Percentiles rank a stretch among this genome's conserved stretches.
phyloP scores from a whole-genome alignment of 1,139 yeast species.

The Yamadazyma membranifaciens region DNA sequence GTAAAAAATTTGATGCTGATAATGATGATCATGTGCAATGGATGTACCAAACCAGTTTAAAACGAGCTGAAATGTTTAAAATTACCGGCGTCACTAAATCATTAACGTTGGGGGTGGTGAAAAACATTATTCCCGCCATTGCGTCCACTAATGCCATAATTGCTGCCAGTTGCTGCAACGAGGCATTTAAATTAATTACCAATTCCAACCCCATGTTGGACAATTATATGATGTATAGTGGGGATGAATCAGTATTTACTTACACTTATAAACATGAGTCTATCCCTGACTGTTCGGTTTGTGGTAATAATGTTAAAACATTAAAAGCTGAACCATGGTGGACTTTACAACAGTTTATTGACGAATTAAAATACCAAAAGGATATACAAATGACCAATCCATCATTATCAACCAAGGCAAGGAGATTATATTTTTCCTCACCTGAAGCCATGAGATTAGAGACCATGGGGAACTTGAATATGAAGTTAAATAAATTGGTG shows the following conservation, averaged over 20 bases:
- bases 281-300: slow-evolving; percentile 67
- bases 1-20: slow-evolving; percentile 61
- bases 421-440: slow-evolving; percentile 47
- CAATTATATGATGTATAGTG: slow-evolving; percentile 87
- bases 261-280: slow-evolving; percentile 66
- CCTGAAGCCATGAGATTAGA: slow-evolving; percentile 51
- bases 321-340: slow-evolving; percentile 35
- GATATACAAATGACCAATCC: slow-evolving; percentile 49
- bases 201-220: slow-evolving; percentile 65
- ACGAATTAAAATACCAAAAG: slow-evolving; percentile 28
- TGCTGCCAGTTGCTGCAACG: slow-evolving; percentile 90
- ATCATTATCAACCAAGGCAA: slow-evolving; percentile 45
- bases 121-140: slow-evolving; percentile 89
- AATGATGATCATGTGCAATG: slow-evolving; percentile 63
- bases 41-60: slow-evolving; percentile 55
- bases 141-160: slow-evolving; percentile 93
- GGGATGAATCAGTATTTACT: slow-evolving; percentile 73
- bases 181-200: slow-evolving; percentile 76
- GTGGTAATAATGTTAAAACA: slow-evolving; percentile 51
- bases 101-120: slow-evolving; percentile 83
- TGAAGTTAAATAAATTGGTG: slow-evolving; percentile 37
- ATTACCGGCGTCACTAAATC: slow-evolving; percentile 73
- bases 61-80: slow-evolving; percentile 61
- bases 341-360: slow-evolving; percentile 51
- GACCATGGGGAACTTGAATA: slow-evolving; percentile 47